Percentiles rank a stretch among this genome's conserved stretches.
Conservation (phyloP, 768 basidiomycete genomes). For the Royoungia palumana region DNA sequence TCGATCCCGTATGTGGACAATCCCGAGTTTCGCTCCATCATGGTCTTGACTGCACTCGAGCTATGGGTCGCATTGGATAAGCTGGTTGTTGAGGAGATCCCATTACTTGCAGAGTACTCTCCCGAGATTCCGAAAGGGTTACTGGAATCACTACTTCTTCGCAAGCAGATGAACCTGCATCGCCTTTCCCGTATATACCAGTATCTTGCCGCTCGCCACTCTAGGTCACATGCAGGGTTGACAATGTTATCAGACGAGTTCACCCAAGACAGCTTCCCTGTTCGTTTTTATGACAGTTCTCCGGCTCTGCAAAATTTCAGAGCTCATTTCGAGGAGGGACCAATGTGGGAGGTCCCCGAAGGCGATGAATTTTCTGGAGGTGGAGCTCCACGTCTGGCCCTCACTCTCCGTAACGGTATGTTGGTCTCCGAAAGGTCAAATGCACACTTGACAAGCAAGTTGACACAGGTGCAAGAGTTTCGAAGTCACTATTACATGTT, state of each 20-base stretch:
- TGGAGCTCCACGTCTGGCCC: too few species aligned
- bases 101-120: constrained; percentile 18
- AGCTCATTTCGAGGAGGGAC: constrained; percentile 25
- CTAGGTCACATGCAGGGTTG: constrained; percentile 4
- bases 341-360: constrained; percentile 2
- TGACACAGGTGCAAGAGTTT: background rate
- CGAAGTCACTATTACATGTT: constrained; percentile 42
- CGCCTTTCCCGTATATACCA: constrained; percentile 24
- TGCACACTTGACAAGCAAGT: too few species aligned
- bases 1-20: too few species aligned
- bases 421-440: too few species aligned
- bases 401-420: too few species aligned
- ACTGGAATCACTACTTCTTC: too few species aligned
- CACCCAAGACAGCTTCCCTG: constrained; percentile 25
- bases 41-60: constrained; percentile 35
- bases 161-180: constrained; percentile 21
- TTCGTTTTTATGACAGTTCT: constrained; percentile 34
- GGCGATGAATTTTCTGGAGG: background rate
- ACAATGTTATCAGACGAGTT: constrained; percentile 33
- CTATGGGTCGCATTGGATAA: constrained; percentile 33
- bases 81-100: constrained; percentile 12
- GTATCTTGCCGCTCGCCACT: constrained; percentile 33
- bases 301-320: constrained; percentile 23
- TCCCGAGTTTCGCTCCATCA: constrained; percentile 25
- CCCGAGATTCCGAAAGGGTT: background rate